Conservation (phyloP, 352 stramenopile species). For the Aphanomyces invadans region DNA sequence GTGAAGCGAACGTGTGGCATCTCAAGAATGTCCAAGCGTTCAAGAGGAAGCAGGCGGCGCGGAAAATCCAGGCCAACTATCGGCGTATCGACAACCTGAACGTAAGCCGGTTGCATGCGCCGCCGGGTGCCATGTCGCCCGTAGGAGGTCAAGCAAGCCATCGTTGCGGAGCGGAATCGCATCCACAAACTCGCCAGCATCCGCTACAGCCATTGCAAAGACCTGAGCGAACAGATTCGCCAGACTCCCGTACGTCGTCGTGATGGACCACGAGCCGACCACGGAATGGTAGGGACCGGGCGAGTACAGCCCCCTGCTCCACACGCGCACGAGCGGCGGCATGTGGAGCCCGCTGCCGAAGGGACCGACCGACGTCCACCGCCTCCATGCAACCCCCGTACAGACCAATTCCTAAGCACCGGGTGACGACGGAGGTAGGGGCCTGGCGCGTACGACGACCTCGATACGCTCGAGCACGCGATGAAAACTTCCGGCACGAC, state of each 20-base stretch:
- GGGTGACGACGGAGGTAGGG: conserved; percentile 3
- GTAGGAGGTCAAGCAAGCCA: conserved; percentile 18
- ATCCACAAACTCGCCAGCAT: conserved; percentile 20
- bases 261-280: background rate
- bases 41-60: conserved; percentile 2
- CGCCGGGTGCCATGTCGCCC: background rate
- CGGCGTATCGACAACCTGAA: conserved; percentile 22
- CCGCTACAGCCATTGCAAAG: conserved; percentile 12
- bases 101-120: background rate
- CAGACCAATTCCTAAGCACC: background rate
- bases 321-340: background rate
- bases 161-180: conserved; percentile 18
- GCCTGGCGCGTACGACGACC: conserved; percentile 18
- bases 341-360: conserved; percentile 6
- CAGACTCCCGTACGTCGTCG: background rate
- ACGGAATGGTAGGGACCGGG: conserved; percentile 20
- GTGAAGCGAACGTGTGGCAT: conserved; percentile 7
- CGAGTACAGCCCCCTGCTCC: conserved; percentile 11
- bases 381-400: conserved; percentile 11
- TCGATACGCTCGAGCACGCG: background rate
- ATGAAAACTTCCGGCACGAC: background rate
- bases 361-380: background rate
- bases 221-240: conserved; percentile 15
- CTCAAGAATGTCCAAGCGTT: conserved; percentile 21
- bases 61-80: conserved; percentile 11